phyloP scores from a whole-genome alignment of 495 filamentous ascomycete species.

The Aspergillus heteromorphus region DNA sequence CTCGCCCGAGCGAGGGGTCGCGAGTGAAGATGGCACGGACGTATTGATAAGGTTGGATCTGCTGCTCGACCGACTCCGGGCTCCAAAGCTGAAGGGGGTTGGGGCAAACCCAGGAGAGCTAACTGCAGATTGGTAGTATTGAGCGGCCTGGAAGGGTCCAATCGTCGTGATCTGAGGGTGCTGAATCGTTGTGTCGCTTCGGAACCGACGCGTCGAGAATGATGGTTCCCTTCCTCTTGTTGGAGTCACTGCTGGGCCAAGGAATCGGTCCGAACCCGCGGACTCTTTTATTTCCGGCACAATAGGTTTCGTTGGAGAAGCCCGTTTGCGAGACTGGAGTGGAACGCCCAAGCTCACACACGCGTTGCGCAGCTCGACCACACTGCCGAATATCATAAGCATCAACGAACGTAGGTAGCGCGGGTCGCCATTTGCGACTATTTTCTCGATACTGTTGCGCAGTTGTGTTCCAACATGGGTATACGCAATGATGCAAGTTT shows the following conservation, averaged over 20 bases:
- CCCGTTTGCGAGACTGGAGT: conserved; percentile 18
- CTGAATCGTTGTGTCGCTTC: conserved; percentile 59
- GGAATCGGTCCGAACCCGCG: conserved; percentile 25
- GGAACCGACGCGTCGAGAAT: conserved; percentile 43
- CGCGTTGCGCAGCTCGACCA: conserved; percentile 65
- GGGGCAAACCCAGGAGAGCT: conserved; percentile 33
- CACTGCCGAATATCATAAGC: conserved; percentile 73
- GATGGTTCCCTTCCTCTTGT: conserved; percentile 48
- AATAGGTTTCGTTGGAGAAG: conserved; percentile 21
- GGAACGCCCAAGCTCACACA: conserved; percentile 38
- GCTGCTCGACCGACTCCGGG: conserved; percentile 49
- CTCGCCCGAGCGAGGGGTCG: conserved; percentile 73
- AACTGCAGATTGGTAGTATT: conserved; percentile 22
- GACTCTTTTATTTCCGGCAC: conserved; percentile 23
- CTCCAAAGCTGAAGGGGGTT: conserved; percentile 28
- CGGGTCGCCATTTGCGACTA: conserved; percentile 68
- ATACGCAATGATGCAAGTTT: conserved; percentile 71
- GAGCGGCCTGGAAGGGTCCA: conserved; percentile 22
- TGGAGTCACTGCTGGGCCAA: conserved; percentile 54
- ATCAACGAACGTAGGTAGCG: conserved; percentile 76
- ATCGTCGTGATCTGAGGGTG: conserved; percentile 41
- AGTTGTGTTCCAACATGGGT: conserved; percentile 67
- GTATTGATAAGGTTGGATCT: conserved; percentile 44
- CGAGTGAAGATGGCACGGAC: conserved; percentile 43
- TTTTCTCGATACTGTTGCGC: conserved; percentile 60